These are phyloP conservation scores for Gossypium mustelinum DNA, from an alignment of 345 rosid species.

Conservation along the genomic window DNA sequence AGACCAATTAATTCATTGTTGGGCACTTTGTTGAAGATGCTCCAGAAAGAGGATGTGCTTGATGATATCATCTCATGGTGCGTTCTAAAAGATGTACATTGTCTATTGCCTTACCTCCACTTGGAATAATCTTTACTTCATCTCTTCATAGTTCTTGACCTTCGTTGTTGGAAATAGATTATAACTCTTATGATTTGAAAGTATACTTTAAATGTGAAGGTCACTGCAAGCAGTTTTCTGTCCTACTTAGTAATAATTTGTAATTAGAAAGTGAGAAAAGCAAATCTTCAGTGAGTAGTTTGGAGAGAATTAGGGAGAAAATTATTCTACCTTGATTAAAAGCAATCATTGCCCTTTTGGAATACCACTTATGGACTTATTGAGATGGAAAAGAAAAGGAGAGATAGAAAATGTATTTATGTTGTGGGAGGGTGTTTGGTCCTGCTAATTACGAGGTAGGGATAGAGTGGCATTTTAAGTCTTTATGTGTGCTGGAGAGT, in stretches of 20 bases:
- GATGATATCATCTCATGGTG: constrained; percentile 48
- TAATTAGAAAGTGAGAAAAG: not conserved
- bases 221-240: not conserved
- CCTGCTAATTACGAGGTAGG: no score
- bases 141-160: not conserved
- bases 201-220: not conserved
- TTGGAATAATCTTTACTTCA: not conserved
- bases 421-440: no score
- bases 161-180: not conserved
- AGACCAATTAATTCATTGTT: constrained; percentile 50
- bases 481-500: no score
- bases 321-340: not conserved
- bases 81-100: not conserved
- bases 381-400: no score
- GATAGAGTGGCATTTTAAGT: no score
- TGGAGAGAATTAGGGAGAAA: not conserved
- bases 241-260: not conserved
- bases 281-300: not conserved
- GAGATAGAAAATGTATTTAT: no score
- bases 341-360: not conserved
- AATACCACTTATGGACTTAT: no score
- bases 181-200: not conserved
- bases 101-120: not conserved
- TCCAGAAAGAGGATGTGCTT: constrained; percentile 38
- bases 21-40: constrained; percentile 48